phyloP scores from a whole-genome alignment of 306 rosid species.

The Prunus armeniaca region DNA sequence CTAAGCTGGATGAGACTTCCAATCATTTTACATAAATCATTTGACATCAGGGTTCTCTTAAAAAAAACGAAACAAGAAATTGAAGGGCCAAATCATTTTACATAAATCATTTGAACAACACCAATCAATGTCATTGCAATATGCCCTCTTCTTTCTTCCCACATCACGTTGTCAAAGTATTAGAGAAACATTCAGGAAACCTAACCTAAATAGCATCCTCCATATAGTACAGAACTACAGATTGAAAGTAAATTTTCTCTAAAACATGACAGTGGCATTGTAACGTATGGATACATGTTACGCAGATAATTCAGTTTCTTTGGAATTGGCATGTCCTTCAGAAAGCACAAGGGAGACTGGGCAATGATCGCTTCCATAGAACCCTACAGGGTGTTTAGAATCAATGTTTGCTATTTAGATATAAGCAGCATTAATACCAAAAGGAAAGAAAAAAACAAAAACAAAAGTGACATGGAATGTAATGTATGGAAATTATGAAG shows the following conservation, averaged over 20 bases:
- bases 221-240: background rate
- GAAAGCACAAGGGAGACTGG: slow-evolving; percentile 83
- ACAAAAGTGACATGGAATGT: background rate
- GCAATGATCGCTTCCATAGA: slow-evolving; percentile 95
- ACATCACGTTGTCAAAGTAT: background rate
- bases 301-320: slow-evolving; percentile 29
- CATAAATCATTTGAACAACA: slow-evolving; percentile 14
- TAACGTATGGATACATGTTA: slow-evolving; percentile 3
- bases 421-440: background rate
- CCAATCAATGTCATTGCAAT: background rate
- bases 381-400: slow-evolving; percentile 48
- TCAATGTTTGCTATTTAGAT: slow-evolving; percentile 13
- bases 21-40: no score
- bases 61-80: no score
- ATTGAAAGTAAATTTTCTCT: background rate
- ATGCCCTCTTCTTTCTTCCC: background rate
- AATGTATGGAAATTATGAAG: background rate
- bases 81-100: background rate
- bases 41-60: no score
- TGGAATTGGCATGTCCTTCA: slow-evolving; percentile 33
- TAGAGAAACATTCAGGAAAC: background rate
- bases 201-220: background rate
- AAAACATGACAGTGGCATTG: background rate
- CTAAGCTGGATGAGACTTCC: no score
- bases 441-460: background rate